Evolutionary conservation across 371 early-diverging fungal species (phyloP).

Genomic region (Actinomucor elegans): DNA sequence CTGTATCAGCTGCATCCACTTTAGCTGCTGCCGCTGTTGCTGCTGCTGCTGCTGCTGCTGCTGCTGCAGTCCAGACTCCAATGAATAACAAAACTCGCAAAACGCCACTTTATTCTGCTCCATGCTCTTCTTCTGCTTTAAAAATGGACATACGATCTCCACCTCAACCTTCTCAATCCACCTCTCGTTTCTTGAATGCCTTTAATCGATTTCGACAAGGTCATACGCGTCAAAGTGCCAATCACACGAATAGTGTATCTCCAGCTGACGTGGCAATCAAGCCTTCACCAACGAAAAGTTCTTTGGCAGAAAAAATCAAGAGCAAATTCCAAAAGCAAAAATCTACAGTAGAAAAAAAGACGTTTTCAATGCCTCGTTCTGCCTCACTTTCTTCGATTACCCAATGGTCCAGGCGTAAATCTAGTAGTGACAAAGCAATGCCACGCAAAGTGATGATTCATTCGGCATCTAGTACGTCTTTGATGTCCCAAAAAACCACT

Average conservation of each 20-base stretch:
- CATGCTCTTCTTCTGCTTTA: neutral
- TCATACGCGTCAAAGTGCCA: neutral
- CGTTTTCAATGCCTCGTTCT: slow-evolving; percentile 11
- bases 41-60: slow-evolving; percentile 1
- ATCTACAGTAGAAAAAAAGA: neutral
- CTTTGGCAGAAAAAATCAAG: slow-evolving; percentile 23
- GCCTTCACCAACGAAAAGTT: slow-evolving; percentile 1
- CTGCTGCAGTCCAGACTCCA: slow-evolving; percentile 5
- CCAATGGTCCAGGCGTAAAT: slow-evolving; percentile 1
- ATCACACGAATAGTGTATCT: slow-evolving; percentile 1
- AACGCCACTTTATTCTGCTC: slow-evolving; percentile 3
- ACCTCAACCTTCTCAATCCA: slow-evolving; percentile 18
- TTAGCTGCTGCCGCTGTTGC: neutral
- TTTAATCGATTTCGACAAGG: slow-evolving; percentile 10
- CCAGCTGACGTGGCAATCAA: slow-evolving; percentile 6
- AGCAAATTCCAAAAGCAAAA: slow-evolving; percentile 15
- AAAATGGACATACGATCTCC: slow-evolving; percentile 12
- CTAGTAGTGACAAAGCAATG: neutral
- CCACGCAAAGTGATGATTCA: neutral
- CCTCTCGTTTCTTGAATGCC: slow-evolving; percentile 17
- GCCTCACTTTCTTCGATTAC: slow-evolving; percentile 18
- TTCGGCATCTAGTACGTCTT: neutral
- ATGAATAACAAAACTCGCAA: neutral
- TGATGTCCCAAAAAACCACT: neutral
- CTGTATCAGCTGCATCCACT: neutral